These are phyloP conservation scores for Daldinia bambusicola DNA, from an alignment of 495 filamentous ascomycete genomes.

Conservation along the genomic window DNA sequence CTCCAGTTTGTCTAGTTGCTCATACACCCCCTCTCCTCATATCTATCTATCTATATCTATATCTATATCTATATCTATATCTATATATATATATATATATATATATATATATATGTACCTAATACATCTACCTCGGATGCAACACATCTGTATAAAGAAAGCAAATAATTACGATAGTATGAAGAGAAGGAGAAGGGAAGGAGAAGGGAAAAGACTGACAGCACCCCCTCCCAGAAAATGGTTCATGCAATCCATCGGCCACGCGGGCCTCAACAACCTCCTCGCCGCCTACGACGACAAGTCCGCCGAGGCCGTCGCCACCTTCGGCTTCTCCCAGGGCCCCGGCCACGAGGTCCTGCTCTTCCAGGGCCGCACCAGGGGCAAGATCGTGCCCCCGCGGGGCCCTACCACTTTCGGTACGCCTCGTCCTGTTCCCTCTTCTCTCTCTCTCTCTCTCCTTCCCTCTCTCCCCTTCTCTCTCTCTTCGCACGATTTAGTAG, in stretches of 20 bases:
- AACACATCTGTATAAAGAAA: not conserved
- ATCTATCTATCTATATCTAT: constrained; percentile 16
- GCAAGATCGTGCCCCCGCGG: constrained; percentile 78
- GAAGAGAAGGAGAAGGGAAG: too few relatives aligned
- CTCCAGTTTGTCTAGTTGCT: too few relatives aligned
- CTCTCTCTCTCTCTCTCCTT: not conserved
- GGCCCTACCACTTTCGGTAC: constrained; percentile 84
- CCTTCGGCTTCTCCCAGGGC: constrained; percentile 89
- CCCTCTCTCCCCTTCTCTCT: not conserved
- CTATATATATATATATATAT: not conserved
- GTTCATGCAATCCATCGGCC: constrained; percentile 85
- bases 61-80: too few relatives aligned
- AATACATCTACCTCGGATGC: too few relatives aligned
- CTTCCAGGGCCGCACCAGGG: constrained; percentile 88
- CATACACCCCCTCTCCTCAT: constrained; percentile 6
- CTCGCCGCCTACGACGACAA: constrained; percentile 91
- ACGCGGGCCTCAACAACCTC: constrained; percentile 87
- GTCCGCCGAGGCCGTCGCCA: constrained; percentile 91
- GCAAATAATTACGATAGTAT: too few relatives aligned
- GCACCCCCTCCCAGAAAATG: constrained; percentile 73
- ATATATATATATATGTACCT: not conserved
- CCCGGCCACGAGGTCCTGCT: constrained; percentile 86
- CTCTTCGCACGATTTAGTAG: not conserved
- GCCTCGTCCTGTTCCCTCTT: constrained; percentile 29
- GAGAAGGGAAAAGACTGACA: constrained; percentile 16